Percentiles rank a stretch among this genome's conserved stretches.
phyloP scores from a whole-genome alignment of 768 basidiomycete genomes.

The Tulasnella sp. region DNA sequence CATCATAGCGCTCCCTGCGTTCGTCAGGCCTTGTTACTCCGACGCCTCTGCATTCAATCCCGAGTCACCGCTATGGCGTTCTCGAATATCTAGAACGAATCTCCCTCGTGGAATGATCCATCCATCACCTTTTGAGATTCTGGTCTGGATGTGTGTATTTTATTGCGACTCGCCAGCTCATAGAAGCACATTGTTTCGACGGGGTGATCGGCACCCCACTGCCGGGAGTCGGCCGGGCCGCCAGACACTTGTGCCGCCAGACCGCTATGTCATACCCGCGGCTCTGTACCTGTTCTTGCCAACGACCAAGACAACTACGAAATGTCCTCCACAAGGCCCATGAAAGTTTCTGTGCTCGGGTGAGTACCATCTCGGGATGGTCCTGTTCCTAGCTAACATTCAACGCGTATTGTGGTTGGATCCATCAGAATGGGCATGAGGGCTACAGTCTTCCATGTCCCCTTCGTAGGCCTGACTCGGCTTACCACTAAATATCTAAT shows the following conservation, averaged over 20 bases:
- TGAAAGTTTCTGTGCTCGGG: constrained; percentile 25
- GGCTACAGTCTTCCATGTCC: constrained; percentile 42
- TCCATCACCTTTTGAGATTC: not conserved
- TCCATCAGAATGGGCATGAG: constrained; percentile 29
- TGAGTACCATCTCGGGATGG: not conserved
- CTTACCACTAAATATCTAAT: not conserved
- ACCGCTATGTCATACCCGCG: not conserved
- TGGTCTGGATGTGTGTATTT: not conserved
- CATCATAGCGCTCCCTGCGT: no score
- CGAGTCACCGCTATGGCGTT: no score
- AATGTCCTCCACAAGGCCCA: not conserved
- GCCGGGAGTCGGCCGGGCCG: not conserved
- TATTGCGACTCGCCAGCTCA: not conserved
- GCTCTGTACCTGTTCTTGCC: not conserved
- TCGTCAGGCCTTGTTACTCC: no score
- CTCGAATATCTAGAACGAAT: not conserved
- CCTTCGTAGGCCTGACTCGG: constrained; percentile 38
- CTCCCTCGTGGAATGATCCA: not conserved
- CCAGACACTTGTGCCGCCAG: not conserved
- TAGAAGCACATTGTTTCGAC: not conserved
- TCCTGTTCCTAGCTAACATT: not conserved
- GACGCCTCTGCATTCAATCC: not conserved
- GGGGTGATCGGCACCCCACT: not conserved
- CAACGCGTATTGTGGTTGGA: not conserved
- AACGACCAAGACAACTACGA: not conserved